Percentiles rank a stretch among this genome's conserved stretches.
Conservation (phyloP, 345 rosid species). For the Chamaenerion angustifolium region DNA sequence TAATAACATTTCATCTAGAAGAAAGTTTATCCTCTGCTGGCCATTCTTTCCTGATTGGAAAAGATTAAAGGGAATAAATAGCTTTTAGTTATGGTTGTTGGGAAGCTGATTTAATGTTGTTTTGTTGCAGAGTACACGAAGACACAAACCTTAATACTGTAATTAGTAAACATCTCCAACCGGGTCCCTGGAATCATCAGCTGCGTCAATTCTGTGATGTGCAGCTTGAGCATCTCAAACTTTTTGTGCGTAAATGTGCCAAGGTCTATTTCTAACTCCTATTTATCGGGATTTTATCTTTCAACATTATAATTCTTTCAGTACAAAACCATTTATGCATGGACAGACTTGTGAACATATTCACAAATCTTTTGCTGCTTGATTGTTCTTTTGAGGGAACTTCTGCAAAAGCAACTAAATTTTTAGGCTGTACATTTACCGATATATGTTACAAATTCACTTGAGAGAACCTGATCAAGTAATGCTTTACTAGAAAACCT, state of each 20-base stretch:
- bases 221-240: constrained; percentile 43
- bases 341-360: no score
- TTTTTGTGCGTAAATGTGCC: constrained; percentile 46
- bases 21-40: constrained; percentile 1
- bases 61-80: no score
- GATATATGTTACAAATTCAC: no score
- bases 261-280: constrained; percentile 24
- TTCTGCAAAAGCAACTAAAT: no score
- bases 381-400: no score
- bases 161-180: constrained; percentile 57
- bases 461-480: no score
- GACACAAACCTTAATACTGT: constrained; percentile 39
- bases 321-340: no score
- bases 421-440: no score
- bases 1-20: background rate
- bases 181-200: constrained; percentile 63
- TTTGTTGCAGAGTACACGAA: constrained; percentile 46
- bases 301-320: background rate
- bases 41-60: background rate
- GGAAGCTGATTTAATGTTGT: constrained; percentile 4
- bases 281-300: background rate
- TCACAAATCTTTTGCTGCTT: no score
- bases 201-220: constrained; percentile 49
- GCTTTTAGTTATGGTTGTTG: background rate
- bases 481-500: no score